These are phyloP conservation scores for Xylariaceae sp. DNA, from an alignment of 2,329 filamentous ascomycete genomes.

Conservation along the genomic window DNA sequence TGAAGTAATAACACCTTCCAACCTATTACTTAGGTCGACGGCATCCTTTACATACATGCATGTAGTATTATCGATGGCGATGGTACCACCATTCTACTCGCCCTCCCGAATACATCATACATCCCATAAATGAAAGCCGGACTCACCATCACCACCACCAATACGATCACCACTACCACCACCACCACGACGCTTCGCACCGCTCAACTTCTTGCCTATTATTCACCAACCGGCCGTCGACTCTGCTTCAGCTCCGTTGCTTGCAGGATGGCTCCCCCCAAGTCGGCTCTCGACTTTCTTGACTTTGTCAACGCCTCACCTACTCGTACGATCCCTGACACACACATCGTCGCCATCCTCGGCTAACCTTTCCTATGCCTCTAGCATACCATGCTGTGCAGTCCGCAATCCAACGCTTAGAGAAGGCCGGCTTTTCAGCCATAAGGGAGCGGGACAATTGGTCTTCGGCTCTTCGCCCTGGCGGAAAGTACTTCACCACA, in stretches of 20 bases:
- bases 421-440: conserved; percentile 81
- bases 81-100: too few species aligned
- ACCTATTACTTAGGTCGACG: too few species aligned
- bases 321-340: conserved; percentile 63
- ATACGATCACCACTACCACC: too few species aligned
- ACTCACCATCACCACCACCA: neutral
- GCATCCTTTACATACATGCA: too few species aligned
- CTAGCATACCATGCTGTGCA: conserved; percentile 92
- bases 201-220: conserved; percentile 15
- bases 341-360: neutral
- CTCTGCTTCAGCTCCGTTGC: conserved; percentile 24
- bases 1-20: too few species aligned
- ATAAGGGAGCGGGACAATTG: conserved; percentile 92
- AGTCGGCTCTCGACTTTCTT: conserved; percentile 78
- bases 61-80: too few species aligned
- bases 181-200: conserved; percentile 18
- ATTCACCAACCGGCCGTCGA: conserved; percentile 2
- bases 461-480: conserved; percentile 76
- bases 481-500: conserved; percentile 95
- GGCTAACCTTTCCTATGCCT: conserved; percentile 20
- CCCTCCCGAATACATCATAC: neutral
- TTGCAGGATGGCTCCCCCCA: conserved; percentile 53
- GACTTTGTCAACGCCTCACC: conserved; percentile 94
- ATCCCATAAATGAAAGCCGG: conserved; percentile 16
- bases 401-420: conserved; percentile 73